Evolutionary conservation across 192 early-diverging fungal species (phyloP), one percentile per base, ranked within the genome.

Genomic region (Entophlyctis luteolus): DNA sequence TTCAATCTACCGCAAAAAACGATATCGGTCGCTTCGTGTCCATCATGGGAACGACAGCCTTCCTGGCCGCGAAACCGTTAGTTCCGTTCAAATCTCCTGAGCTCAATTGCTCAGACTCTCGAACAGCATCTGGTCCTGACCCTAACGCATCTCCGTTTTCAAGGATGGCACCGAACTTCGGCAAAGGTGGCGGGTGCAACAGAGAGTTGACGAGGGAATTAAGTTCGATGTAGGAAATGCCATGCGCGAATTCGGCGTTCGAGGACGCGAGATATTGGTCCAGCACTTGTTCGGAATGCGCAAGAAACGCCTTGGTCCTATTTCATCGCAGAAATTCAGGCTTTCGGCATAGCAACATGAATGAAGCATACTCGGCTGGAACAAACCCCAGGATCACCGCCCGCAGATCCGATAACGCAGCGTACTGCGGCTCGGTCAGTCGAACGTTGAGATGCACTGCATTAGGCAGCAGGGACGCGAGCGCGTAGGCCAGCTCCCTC

Each of bases 101-200:
- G n/a, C n/a, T n/a, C n/a, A n/a, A n/a, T n/a, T n/a, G n/a, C n/a
- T n/a, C n/a, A n/a, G n/a, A n/a, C n/a, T n/a, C n/a, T n/a, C n/a
- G n/a, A n/a, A n/a, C n/a, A n/a, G n/a, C n/a, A n/a, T n/a, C n/a
- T n/a, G n/a, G n/a, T n/a, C n/a, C n/a, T n/a, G n/a, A n/a, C n/a
- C n/a, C n/a, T n/a, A n/a, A n/a, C n/a, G n/a, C n/a, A n/a, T n/a
- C n/a, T n/a, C n/a, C n/a, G n/a, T n/a, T n/a, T n/a, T n/a, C n/a
- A n/a, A n/a, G n/a, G n/a, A n/a, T n/a, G n/a, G n/a, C n/a, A n/a
- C 67, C 67, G 34, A 69, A 69, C 50, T 59, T 46, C 10, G 67
- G 67, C 20, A 50, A 2, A n/a, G 48, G 4, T 3, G 67, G 67
- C 5, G 67, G 67, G 12, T 55, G 49, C 38, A 69, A 36, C 18